Percentiles rank a stretch among this genome's conserved stretches.
phyloP scores from a whole-genome alignment of 768 basidiomycete species.

The Suillus variegatus region DNA sequence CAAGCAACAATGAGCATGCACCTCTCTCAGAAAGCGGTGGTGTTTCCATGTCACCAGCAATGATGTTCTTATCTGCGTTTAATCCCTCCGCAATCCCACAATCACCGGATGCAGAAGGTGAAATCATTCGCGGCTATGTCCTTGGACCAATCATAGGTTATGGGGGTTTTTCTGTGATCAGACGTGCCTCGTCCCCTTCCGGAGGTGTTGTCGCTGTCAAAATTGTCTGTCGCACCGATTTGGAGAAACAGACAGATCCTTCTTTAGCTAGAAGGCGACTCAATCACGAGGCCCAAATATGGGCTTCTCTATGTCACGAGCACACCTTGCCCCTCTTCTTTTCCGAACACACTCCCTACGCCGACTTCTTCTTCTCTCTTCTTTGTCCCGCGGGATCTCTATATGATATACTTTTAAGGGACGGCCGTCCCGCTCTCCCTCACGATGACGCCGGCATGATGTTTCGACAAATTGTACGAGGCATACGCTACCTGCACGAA shows the following conservation, averaged over 20 bases:
- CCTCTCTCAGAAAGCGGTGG: constrained; percentile 17
- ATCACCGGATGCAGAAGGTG: constrained; percentile 66
- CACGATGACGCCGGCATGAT: constrained; percentile 83
- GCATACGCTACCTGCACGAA: constrained; percentile 81
- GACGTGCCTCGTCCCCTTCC: constrained; percentile 61
- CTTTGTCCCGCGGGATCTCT: constrained; percentile 85
- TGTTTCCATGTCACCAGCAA: constrained; percentile 59
- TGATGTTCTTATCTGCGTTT: constrained; percentile 72
- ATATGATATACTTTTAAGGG: constrained; percentile 77
- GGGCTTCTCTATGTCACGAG: constrained; percentile 80
- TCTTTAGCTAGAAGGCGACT: constrained; percentile 53
- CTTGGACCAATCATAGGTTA: constrained; percentile 76
- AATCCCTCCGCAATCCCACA: constrained; percentile 38
- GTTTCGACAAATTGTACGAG: constrained; percentile 84
- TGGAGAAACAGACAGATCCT: constrained; percentile 53
- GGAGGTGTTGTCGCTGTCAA: constrained; percentile 83
- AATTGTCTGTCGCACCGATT: constrained; percentile 65
- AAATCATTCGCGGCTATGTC: constrained; percentile 67
- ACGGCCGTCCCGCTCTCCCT: constrained; percentile 64
- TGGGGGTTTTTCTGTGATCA: constrained; percentile 82
- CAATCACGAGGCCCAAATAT: constrained; percentile 69
- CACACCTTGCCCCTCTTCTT: constrained; percentile 85
- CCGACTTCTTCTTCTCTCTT: constrained; percentile 81
- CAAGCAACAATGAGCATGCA: background rate
- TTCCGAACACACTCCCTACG: constrained; percentile 54